Conservation (phyloP, 805 yeast genomes). For the Tetrapisispora fleetii region DNA sequence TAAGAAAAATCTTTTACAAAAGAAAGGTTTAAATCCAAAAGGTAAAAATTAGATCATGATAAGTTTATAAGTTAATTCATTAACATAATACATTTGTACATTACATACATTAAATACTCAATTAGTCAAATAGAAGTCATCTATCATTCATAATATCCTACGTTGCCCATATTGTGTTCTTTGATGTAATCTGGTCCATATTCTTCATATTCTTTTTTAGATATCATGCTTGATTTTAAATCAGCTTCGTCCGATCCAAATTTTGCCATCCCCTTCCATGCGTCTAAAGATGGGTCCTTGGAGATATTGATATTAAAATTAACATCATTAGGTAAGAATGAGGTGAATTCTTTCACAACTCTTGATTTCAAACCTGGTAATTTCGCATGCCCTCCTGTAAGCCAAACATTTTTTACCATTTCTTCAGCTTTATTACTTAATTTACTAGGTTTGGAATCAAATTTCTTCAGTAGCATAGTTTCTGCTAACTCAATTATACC, state of each 20-base stretch:
- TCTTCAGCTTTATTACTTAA: slow-evolving; percentile 23
- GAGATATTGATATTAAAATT: slow-evolving; percentile 55
- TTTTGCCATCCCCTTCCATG: slow-evolving; percentile 91
- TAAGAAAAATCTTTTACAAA: slow-evolving; percentile 53
- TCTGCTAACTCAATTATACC: slow-evolving; percentile 76
- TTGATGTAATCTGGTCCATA: slow-evolving; percentile 82
- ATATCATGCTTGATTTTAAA: slow-evolving; percentile 40
- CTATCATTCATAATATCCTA: slow-evolving; percentile 16
- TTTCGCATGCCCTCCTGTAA: slow-evolving; percentile 78
- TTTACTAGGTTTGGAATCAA: slow-evolving; percentile 45
- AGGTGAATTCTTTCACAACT: slow-evolving; percentile 55
- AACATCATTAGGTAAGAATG: slow-evolving; percentile 60
- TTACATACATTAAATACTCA: slow-evolving; percentile 1
- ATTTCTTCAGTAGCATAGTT: slow-evolving; percentile 51
- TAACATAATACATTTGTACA: slow-evolving; percentile 2
- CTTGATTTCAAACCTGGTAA: slow-evolving; percentile 60
- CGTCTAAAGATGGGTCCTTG: slow-evolving; percentile 58
- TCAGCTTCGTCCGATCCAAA: slow-evolving; percentile 49
- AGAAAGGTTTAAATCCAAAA: slow-evolving; percentile 65
- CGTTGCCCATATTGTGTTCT: slow-evolving; percentile 74
- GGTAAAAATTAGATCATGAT: slow-evolving; percentile 15
- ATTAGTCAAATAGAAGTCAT: background rate
- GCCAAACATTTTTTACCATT: slow-evolving; percentile 49
- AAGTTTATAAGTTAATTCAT: background rate
- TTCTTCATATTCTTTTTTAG: slow-evolving; percentile 73